Evolutionary conservation across 2,329 filamentous ascomycete genomes (phyloP).

Genomic region (Pseudogymnoascus sp.): DNA sequence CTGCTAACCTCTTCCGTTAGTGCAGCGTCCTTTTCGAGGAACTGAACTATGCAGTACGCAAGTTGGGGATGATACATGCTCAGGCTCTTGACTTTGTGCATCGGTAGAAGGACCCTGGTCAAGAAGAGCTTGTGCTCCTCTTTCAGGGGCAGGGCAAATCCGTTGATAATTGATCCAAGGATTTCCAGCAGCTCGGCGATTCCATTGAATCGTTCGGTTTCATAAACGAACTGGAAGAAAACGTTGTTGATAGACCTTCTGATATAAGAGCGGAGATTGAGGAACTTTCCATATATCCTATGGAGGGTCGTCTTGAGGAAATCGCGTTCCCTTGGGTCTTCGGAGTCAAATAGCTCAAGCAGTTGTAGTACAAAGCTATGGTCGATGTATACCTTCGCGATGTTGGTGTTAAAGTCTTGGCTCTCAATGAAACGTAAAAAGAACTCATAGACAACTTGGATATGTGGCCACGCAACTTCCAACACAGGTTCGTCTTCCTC

Average conservation of each 20-base stretch:
- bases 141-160: slow-evolving; percentile 91
- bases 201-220: slow-evolving; percentile 96
- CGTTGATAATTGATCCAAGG: slow-evolving; percentile 96
- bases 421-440: slow-evolving; percentile 98
- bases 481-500: slow-evolving; percentile 97
- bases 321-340: slow-evolving; percentile 91
- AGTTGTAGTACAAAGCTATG: slow-evolving; percentile 95
- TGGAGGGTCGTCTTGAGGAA: slow-evolving; percentile 98
- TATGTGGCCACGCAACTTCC: slow-evolving; percentile 98
- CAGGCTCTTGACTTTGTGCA: slow-evolving; percentile 97
- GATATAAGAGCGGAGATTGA: slow-evolving; percentile 95
- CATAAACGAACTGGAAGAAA: slow-evolving; percentile 99
- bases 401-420: slow-evolving; percentile 99
- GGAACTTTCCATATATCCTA: slow-evolving; percentile 96
- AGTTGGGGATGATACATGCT: slow-evolving; percentile 99
- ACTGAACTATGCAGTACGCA: slow-evolving; percentile 98
- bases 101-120: slow-evolving; percentile 80
- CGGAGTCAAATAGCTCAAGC: slow-evolving; percentile 96
- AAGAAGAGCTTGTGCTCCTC: slow-evolving; percentile 98
- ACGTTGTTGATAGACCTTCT: slow-evolving; percentile 99
- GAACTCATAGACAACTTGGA: slow-evolving; percentile 99
- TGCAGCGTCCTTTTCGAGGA: slow-evolving; percentile 93
- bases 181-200: slow-evolving; percentile 96
- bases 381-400: slow-evolving; percentile 97
- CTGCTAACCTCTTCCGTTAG: slow-evolving; percentile 82